Percentiles rank a stretch among this genome's conserved stretches.
These are phyloP conservation scores for Cenchrus purpureus DNA, from an alignment of 176 grass and related monocot species.

Conservation along the genomic window DNA sequence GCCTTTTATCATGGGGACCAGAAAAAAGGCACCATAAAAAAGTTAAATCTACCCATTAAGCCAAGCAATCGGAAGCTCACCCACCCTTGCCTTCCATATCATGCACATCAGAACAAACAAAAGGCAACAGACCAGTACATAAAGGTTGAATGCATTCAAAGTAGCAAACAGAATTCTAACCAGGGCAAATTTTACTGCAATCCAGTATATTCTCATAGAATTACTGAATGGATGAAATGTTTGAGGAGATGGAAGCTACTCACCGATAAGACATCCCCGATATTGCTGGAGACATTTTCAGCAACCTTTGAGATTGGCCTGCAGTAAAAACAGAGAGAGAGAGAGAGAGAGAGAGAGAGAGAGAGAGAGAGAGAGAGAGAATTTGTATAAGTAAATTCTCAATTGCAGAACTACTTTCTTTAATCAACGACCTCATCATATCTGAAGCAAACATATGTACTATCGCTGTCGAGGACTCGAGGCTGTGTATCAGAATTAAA, in stretches of 20 bases:
- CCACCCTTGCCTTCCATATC: slow-evolving; percentile 2
- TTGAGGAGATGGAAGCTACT: slow-evolving; percentile 39
- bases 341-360: neutral
- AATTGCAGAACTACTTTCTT: neutral
- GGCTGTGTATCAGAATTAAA: neutral
- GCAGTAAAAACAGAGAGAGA: neutral
- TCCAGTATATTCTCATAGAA: slow-evolving; percentile 8
- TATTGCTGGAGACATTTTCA: slow-evolving; percentile 77
- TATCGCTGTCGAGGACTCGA: neutral
- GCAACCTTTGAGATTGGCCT: slow-evolving; percentile 77
- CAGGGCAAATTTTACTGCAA: slow-evolving; percentile 1
- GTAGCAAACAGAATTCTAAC: slow-evolving; percentile 19
- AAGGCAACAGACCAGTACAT: slow-evolving; percentile 23
- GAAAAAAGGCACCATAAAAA: slow-evolving; percentile 7
- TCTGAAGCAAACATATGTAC: slow-evolving; percentile 25
- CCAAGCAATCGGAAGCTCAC: slow-evolving; percentile 25
- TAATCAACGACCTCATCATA: neutral
- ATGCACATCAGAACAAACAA: slow-evolving; percentile 32
- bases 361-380: neutral
- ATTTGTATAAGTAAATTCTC: neutral
- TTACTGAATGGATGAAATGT: neutral
- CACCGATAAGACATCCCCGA: slow-evolving; percentile 74
- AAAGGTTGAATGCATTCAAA: slow-evolving; percentile 31
- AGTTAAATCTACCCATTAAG: slow-evolving; percentile 13
- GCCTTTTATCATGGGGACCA: slow-evolving; percentile 4